These are phyloP conservation scores for Cymodocea nodosa DNA, from an alignment of 116 monocot genomes.

Conservation along the genomic window DNA sequence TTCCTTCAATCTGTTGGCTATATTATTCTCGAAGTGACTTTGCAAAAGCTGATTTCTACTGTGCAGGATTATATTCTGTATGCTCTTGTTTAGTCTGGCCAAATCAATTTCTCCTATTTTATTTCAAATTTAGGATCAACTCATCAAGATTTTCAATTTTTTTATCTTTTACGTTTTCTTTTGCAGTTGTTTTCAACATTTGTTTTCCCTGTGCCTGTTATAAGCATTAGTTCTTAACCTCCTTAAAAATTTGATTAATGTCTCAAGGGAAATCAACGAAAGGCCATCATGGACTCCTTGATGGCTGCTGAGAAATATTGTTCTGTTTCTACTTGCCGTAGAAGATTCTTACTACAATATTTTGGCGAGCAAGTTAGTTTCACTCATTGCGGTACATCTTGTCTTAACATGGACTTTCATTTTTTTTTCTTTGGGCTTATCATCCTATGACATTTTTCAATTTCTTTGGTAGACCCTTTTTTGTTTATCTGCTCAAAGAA, in stretches of 20 bases:
- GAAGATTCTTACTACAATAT: conserved; percentile 70
- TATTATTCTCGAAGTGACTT: conserved; percentile 93
- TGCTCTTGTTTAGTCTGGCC: conserved; percentile 2
- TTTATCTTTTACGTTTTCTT: neutral
- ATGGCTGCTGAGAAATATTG: conserved; percentile 87
- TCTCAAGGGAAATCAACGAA: conserved; percentile 54
- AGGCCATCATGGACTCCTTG: conserved; percentile 73
- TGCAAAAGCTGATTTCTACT: conserved; percentile 87
- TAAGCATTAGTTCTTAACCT: neutral
- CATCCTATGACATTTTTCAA: neutral
- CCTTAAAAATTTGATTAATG: neutral
- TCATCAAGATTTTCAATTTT: neutral
- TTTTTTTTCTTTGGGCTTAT: neutral
- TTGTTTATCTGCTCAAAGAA: too few species aligned
- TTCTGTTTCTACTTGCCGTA: conserved; percentile 60
- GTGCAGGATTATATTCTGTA: conserved; percentile 57
- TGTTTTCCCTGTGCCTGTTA: neutral
- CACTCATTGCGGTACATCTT: conserved; percentile 48
- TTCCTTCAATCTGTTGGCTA: conserved; percentile 77
- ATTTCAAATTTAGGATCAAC: neutral
- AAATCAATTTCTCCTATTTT: neutral
- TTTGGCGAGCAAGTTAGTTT: conserved; percentile 55
- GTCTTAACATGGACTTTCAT: neutral
- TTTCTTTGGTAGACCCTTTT: too few species aligned
- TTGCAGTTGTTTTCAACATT: neutral